Evolutionary conservation across 768 basidiomycete genomes (phyloP).

Genomic region (Suillus bovinus): DNA sequence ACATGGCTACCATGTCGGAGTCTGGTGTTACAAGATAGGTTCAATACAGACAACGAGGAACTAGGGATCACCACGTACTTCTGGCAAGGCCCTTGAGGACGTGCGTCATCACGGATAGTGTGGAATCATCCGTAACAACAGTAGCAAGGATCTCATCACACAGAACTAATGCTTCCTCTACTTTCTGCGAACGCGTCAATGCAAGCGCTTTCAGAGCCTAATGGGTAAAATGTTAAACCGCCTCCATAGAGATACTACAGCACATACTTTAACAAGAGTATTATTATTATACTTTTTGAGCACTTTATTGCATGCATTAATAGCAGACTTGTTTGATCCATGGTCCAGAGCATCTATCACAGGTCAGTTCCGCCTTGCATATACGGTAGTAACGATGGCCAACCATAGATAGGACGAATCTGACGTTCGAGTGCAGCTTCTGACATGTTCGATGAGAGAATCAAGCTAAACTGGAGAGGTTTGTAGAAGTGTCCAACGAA

Average conservation of each 20-base stretch:
- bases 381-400: slow-evolving; percentile 20
- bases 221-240: slow-evolving; percentile 16
- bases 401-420: slow-evolving; percentile 84
- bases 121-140: slow-evolving; percentile 72
- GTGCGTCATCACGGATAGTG: slow-evolving; percentile 81
- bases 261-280: slow-evolving; percentile 63
- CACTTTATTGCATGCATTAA: slow-evolving; percentile 83
- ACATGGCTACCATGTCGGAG: slow-evolving; percentile 81
- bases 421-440: slow-evolving; percentile 71
- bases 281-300: slow-evolving; percentile 84
- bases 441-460: slow-evolving; percentile 41
- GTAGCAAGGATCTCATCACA: slow-evolving; percentile 79
- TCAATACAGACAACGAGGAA: neutral
- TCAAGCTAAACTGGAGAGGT: slow-evolving; percentile 5
- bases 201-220: slow-evolving; percentile 86
- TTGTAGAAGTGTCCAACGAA: slow-evolving; percentile 10
- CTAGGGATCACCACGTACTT: slow-evolving; percentile 36
- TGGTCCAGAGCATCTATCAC: slow-evolving; percentile 79
- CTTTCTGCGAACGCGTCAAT: slow-evolving; percentile 80
- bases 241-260: neutral
- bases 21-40: slow-evolving; percentile 38
- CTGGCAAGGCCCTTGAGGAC: slow-evolving; percentile 78
- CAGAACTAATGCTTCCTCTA: slow-evolving; percentile 76
- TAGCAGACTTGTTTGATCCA: slow-evolving; percentile 83
- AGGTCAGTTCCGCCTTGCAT: slow-evolving; percentile 6